Evolutionary conservation across 257 asterid genomes (phyloP), one percentile per base, ranked within the genome.

Genomic region (Echium plantagineum): DNA sequence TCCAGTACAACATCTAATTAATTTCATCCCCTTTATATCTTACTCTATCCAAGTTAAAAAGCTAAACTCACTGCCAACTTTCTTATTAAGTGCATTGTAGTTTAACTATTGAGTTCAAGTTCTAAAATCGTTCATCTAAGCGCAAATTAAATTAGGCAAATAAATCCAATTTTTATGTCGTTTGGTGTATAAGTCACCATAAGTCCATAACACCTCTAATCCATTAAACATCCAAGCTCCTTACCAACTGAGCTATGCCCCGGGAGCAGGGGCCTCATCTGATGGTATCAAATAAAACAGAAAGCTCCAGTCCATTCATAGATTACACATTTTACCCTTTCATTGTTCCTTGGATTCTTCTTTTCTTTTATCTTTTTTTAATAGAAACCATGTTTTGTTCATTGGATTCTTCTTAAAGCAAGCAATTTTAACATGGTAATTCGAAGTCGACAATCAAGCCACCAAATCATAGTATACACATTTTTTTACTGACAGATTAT

Each of bases 221-320:
- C 32, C 7, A 28, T 28, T 28, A 6, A 6, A 28, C n/a, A n/a
- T n/a, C n/a, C n/a, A n/a, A n/a, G n/a, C n/a, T n/a, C n/a, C n/a
- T n/a, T n/a, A n/a, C n/a, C n/a, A n/a, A n/a, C n/a, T n/a, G n/a
- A n/a, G n/a, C n/a, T n/a, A n/a, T n/a, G n/a, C n/a, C n/a, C n/a
- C n/a, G n/a, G n/a, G n/a, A 52, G 80, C 81, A 78, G 90, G 78
- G 72, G 78, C 71, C 76, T 77, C 82, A 66, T 63, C 38, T 64
- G 69, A 67, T 67, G 26, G 63, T 61, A 58, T 68, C 69, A 61
- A 73, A 63, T 55, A 65, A 75, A 67, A 52, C 13, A 51, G 57
- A 58, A 64, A 62, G 15, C 58, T 58, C 42, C 21, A 18, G n/a
- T 24, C 18, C 9, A 28, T 15, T 16, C 9, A 5, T 13, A 24